phyloP scores from a whole-genome alignment of 73 alveolate species.

The Durusdinium trenchii region DNA sequence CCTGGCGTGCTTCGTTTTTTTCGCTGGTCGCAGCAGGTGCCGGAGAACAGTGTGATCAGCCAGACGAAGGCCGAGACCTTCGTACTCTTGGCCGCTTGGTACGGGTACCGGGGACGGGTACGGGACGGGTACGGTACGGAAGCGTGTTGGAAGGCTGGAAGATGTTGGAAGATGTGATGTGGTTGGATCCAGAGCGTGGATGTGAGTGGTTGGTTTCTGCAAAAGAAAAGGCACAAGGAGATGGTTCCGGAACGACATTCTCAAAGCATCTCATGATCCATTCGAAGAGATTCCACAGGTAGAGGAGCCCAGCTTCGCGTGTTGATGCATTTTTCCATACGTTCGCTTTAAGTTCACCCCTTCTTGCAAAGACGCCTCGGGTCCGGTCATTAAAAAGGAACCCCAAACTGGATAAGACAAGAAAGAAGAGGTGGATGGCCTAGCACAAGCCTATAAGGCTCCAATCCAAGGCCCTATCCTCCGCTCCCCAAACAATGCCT shows the following conservation, averaged over 20 bases:
- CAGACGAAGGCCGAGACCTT: slow-evolving; percentile 41
- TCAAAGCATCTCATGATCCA: background rate
- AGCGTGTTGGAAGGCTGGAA: background rate
- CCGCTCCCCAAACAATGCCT: background rate
- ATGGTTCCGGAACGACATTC: background rate
- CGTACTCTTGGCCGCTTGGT: slow-evolving; percentile 12
- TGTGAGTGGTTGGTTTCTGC: background rate
- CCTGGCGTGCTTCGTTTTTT: background rate
- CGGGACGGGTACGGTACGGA: no score
- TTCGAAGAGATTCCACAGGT: no score
- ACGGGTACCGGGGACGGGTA: no score
- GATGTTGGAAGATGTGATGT: background rate
- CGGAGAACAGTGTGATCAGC: slow-evolving; percentile 9
- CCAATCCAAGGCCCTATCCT: no score
- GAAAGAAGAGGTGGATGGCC: no score
- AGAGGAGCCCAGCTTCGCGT: no score
- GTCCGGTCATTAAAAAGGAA: no score
- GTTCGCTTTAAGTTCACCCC: no score
- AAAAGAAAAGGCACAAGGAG: background rate
- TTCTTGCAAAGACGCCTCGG: no score
- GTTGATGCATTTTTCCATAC: no score
- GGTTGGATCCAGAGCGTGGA: background rate
- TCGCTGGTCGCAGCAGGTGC: background rate
- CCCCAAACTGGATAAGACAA: no score
- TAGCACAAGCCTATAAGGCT: no score